These are phyloP conservation scores for Thozetella sp. DNA, from an alignment of 495 filamentous ascomycete species.

Conservation along the genomic window DNA sequence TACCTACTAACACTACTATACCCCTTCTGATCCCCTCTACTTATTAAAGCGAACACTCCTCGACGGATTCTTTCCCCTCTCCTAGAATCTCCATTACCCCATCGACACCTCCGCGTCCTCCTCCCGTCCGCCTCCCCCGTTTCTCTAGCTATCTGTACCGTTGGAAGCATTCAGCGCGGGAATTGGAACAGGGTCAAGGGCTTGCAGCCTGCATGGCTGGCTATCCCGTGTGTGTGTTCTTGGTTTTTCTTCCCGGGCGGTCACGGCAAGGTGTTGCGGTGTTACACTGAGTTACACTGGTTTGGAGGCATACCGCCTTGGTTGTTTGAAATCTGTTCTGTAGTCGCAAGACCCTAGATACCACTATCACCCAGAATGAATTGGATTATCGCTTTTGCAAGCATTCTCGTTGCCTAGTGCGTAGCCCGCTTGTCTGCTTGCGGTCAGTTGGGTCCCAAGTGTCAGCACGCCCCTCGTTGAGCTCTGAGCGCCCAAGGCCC, in stretches of 20 bases:
- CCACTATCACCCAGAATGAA: constrained; percentile 1
- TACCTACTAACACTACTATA: background rate
- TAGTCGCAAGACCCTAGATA: background rate
- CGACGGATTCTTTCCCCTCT: background rate
- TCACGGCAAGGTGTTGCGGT: no score
- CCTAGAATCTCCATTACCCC: background rate
- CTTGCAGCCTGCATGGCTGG: no score
- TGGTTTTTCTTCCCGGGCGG: no score
- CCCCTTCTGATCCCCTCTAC: no score
- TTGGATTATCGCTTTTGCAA: background rate
- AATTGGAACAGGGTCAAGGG: no score
- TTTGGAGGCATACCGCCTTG: background rate
- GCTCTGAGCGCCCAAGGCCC: no score
- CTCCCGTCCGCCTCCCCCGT: background rate
- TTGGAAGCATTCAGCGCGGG: background rate
- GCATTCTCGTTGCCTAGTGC: background rate
- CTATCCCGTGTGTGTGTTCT: no score
- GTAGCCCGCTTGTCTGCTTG: background rate
- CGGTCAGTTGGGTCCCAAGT: no score
- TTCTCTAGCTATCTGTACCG: background rate
- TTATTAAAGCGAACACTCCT: background rate
- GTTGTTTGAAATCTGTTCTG: background rate
- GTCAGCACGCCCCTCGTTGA: no score
- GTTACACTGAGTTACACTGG: no score
- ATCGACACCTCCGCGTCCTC: background rate